These are phyloP conservation scores for Xylaria sp. DNA, from an alignment of 2,329 filamentous ascomycete species.

Conservation along the genomic window DNA sequence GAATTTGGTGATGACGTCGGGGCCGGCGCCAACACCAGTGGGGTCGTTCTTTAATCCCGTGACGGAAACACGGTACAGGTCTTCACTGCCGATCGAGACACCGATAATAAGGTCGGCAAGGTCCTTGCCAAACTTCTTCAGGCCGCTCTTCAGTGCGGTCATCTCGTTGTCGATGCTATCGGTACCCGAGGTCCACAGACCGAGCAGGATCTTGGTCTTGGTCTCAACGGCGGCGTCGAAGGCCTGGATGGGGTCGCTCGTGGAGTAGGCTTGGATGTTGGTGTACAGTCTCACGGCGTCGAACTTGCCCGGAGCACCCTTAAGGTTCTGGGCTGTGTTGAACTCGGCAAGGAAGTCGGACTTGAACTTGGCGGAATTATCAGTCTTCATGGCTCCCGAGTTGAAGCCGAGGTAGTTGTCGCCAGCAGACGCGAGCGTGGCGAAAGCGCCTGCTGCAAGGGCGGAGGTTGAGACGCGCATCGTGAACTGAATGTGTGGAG, in stretches of 20 bases:
- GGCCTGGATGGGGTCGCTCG: constrained; percentile 71
- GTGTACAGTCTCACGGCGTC: constrained; percentile 49
- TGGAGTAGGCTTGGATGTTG: constrained; percentile 42
- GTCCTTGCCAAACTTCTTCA: constrained; percentile 55
- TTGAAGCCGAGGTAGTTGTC: constrained; percentile 50
- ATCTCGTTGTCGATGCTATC: constrained; percentile 60
- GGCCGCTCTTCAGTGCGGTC: constrained; percentile 59
- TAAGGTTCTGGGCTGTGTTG: constrained; percentile 47
- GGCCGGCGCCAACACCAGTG: constrained; percentile 47
- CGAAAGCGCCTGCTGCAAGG: constrained; percentile 34
- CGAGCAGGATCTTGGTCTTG: constrained; percentile 62
- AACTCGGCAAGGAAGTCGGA: constrained; percentile 49
- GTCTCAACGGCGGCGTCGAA: constrained; percentile 69
- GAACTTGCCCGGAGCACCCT: constrained; percentile 47
- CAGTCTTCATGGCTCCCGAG: constrained; percentile 48
- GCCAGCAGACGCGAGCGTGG: constrained; percentile 41
- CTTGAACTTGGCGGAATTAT: constrained; percentile 48
- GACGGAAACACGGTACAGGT: constrained; percentile 62
- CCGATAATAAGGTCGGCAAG: constrained; percentile 61
- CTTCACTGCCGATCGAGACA: constrained; percentile 66
- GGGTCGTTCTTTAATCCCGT: constrained; percentile 45
- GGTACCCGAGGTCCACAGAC: constrained; percentile 60
- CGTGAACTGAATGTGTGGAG: constrained; percentile 14
- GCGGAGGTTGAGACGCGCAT: constrained; percentile 39
- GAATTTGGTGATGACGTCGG: constrained; percentile 64